Evolutionary conservation across 148 eudicot species (phyloP).

Genomic region (Amaranthus cruentus): DNA sequence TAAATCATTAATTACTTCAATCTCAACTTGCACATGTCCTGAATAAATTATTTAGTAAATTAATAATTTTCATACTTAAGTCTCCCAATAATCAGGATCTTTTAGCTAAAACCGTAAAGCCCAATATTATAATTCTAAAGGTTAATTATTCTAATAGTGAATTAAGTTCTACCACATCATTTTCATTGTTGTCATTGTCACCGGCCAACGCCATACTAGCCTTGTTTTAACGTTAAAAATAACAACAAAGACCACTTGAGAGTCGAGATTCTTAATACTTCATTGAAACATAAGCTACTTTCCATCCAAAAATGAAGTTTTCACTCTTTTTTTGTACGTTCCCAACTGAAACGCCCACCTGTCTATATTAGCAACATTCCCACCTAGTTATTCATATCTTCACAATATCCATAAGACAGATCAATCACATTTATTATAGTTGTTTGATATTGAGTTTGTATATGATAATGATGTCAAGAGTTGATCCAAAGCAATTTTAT

Average conservation of each 20-base stretch:
- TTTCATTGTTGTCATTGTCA: slow-evolving; percentile 24
- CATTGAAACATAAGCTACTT: background rate
- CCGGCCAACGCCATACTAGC: slow-evolving; percentile 14
- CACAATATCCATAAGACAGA: background rate
- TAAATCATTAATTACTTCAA: background rate
- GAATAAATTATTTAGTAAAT: background rate
- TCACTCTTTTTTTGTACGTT: background rate
- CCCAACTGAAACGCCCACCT: background rate
- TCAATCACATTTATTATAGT: no score
- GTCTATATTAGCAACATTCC: background rate
- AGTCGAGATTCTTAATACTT: background rate
- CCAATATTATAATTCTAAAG: background rate
- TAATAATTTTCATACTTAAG: background rate
- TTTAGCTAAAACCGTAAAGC: slow-evolving; percentile 7
- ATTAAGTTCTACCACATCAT: slow-evolving; percentile 11
- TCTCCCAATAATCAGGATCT: slow-evolving; percentile 18
- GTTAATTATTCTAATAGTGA: background rate
- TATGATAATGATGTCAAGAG: no score
- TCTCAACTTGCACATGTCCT: slow-evolving; percentile 19
- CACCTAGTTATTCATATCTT: no score
- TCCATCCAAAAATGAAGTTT: background rate
- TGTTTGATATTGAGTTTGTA: no score
- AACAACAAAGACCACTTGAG: slow-evolving; percentile 14
- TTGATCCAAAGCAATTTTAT: no score
- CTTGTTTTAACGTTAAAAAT: background rate